Base-by-base conservation (phyloP, 2,329 filamentous ascomycete genomes). In the Fusarium lyarnte region DNA sequence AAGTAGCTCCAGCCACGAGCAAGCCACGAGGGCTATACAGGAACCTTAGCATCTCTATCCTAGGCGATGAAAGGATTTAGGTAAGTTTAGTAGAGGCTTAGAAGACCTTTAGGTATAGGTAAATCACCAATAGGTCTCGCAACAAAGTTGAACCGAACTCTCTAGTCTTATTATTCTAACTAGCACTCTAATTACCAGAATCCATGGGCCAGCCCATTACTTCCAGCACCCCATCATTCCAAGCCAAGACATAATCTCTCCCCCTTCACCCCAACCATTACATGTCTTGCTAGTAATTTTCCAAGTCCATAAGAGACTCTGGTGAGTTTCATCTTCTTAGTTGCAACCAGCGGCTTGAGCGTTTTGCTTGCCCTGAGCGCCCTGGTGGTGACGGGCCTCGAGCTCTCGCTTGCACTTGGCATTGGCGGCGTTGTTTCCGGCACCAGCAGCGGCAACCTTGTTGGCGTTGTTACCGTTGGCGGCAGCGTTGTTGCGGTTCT, bases 301-400 rank as follows among this genome's bases (percentile, higher is more conserved):
- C 31, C 19, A 43, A 25, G 16, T 2, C 19, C n/a, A 14, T 13
- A 38, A 19, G 8, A 31, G 42, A n/a, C 27, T 17, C 16, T 23
- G 5, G 8, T 14, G 2, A 19, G 17, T 23, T 17, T 8, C 25
- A 13, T 43, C 23, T 33, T 21, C 13, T 62, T 68, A 68, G 47
- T 68, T 68, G n/a, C 65, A 68, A 10, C 16, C 31, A 23, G 27
- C 60, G 17, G 62, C 62, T 5, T 64, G 39, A 5, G 63, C 63
- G 14, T 65, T 65, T 23, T 21, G 49, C 16, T 58, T 66, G 42
- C 46, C 41, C 43, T 66, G 31, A 2, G 33, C 62, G 25, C 61
- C 62, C 12, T 66, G 61, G 27, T 65, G 63, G 41, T 65, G 63
- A 11, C 62, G 46, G 11, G 62, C 17, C 19, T 54, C 59, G 12